Conservation (phyloP, 2,329 filamentous ascomycete species). For the Fusarium cyanostomum region DNA sequence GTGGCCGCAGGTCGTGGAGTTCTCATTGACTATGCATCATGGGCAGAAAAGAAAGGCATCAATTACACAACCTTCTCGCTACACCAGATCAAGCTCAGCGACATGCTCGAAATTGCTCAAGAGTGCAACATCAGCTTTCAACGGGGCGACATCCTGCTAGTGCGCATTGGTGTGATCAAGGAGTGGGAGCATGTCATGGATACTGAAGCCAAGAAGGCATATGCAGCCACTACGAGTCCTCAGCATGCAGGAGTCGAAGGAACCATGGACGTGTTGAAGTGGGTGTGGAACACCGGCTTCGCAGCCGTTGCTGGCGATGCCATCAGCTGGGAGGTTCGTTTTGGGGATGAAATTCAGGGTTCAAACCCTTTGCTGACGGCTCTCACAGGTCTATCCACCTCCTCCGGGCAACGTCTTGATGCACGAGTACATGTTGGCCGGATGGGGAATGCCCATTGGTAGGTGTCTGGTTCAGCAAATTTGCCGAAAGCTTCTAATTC, state of each 20-base stretch:
- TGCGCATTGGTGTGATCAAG: conserved; percentile 62
- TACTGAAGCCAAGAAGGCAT: conserved; percentile 48
- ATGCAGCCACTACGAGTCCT: conserved; percentile 45
- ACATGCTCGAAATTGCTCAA: conserved; percentile 48
- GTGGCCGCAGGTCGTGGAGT: conserved; percentile 56
- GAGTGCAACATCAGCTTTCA: conserved; percentile 56
- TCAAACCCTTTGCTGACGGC: background rate
- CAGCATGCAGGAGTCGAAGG: conserved; percentile 57
- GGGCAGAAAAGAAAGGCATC: conserved; percentile 51
- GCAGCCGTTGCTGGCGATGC: conserved; percentile 66
- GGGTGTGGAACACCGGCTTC: conserved; percentile 68
- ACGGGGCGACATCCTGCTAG: conserved; percentile 62
- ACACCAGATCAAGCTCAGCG: conserved; percentile 47
- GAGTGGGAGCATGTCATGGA: conserved; percentile 51
- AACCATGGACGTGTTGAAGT: conserved; percentile 59
- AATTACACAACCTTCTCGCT: conserved; percentile 52
- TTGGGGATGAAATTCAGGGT: background rate
- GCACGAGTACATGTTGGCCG: conserved; percentile 59
- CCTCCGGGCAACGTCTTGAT: conserved; percentile 26
- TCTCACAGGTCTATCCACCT: conserved; percentile 38
- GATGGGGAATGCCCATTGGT: conserved; percentile 56
- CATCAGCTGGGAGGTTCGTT: conserved; percentile 61
- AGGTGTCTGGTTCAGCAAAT: fast-evolving
- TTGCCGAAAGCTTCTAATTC: background rate
- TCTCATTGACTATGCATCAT: conserved; percentile 60